Evolutionary conservation across 2,329 filamentous ascomycete species (phyloP).

Genomic region (Cladosporium phlei): DNA sequence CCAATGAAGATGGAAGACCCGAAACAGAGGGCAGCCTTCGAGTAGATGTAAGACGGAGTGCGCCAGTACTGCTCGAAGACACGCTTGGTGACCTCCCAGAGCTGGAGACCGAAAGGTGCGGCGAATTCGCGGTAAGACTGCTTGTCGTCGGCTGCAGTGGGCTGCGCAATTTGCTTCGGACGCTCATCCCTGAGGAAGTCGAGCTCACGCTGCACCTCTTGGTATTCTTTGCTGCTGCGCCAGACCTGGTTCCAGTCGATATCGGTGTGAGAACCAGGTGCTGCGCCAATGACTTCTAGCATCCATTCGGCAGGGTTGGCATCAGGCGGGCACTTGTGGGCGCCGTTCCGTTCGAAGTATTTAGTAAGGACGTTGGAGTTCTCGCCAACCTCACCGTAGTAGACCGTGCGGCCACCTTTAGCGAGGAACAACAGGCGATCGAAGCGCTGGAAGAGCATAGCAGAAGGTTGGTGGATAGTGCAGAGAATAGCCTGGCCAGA

Average conservation of each 20-base stretch:
- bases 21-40: constrained; percentile 66
- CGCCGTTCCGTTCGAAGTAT: constrained; percentile 74
- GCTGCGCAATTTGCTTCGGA: constrained; percentile 24
- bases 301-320: constrained; percentile 84
- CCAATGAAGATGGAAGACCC: constrained; percentile 71
- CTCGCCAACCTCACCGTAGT: constrained; percentile 74
- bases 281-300: constrained; percentile 53
- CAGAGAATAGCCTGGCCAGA: constrained; percentile 91
- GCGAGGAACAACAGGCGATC: constrained; percentile 75
- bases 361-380: constrained; percentile 62
- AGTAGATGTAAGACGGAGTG: constrained; percentile 82
- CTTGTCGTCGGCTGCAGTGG: constrained; percentile 42
- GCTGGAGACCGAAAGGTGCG: constrained; percentile 64
- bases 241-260: constrained; percentile 49
- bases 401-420: constrained; percentile 71
- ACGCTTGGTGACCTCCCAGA: constrained; percentile 63
- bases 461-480: constrained; percentile 95
- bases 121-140: constrained; percentile 72
- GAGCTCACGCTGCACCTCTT: constrained; percentile 43
- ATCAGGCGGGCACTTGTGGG: constrained; percentile 57
- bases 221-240: constrained; percentile 45
- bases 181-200: constrained; percentile 41
- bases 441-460: constrained; percentile 89
- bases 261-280: constrained; percentile 45
- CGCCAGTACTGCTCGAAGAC: constrained; percentile 93